Conservation (phyloP, 768 basidiomycete genomes). For the Mycena leptocephala region DNA sequence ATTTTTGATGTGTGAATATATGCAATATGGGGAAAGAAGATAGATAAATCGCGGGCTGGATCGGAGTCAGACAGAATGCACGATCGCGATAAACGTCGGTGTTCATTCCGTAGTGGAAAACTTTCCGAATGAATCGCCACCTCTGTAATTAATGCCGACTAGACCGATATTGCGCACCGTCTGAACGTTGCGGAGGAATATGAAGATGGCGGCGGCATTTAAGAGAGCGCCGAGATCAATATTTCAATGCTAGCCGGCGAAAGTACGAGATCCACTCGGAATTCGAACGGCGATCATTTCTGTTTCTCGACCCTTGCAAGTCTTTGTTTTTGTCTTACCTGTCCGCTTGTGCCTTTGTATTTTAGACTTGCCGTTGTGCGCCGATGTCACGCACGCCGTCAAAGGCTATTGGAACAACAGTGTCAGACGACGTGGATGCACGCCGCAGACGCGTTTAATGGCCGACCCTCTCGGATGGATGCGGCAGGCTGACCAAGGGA, state of each 20-base stretch:
- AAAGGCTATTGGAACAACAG: neutral
- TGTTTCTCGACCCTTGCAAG: neutral
- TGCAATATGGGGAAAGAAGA: neutral
- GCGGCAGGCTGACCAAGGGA: neutral
- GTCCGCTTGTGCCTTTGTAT: neutral
- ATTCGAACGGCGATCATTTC: neutral
- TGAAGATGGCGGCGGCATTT: neutral
- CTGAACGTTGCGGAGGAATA: neutral
- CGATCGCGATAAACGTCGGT: neutral
- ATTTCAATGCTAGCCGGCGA: neutral
- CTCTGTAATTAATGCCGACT: neutral
- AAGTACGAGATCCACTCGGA: neutral
- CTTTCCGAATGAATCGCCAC: neutral
- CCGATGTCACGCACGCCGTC: neutral
- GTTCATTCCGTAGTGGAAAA: neutral
- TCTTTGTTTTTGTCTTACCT: neutral
- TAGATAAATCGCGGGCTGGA: neutral
- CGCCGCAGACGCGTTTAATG: constrained; percentile 13
- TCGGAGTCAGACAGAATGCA: neutral
- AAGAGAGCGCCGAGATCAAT: neutral
- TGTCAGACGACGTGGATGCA: neutral
- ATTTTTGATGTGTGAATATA: too few species aligned
- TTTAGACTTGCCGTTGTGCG: neutral
- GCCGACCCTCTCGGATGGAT: constrained; percentile 6
- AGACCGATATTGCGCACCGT: neutral